Percentiles rank a stretch among this genome's conserved stretches.
These are phyloP conservation scores for Colletotrichum endophyticum DNA, from an alignment of 2,329 filamentous ascomycete species.

Conservation along the genomic window DNA sequence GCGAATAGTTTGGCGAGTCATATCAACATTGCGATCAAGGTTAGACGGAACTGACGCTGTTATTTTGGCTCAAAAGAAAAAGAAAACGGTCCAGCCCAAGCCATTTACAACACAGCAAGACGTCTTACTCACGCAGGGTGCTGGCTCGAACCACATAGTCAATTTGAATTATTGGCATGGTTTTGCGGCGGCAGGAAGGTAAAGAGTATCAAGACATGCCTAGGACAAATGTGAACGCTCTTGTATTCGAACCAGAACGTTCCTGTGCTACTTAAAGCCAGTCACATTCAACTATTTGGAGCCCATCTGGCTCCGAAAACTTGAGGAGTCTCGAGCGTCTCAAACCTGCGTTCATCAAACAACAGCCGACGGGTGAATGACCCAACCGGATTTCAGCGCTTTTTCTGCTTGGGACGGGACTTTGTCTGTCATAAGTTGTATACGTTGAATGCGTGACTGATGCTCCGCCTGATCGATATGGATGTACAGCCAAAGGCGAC, in stretches of 20 bases:
- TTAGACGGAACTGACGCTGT: neutral
- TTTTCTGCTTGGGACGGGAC: neutral
- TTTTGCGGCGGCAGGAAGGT: neutral
- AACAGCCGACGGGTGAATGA: neutral
- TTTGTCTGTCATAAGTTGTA: neutral
- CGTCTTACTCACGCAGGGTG: neutral
- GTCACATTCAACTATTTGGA: neutral
- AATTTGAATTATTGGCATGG: neutral
- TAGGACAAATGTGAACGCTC: neutral
- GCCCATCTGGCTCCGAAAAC: neutral
- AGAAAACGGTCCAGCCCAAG: too few species aligned
- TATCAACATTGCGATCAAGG: neutral
- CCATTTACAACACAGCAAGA: neutral
- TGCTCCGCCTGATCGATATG: neutral
- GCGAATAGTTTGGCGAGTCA: slow-evolving; percentile 8
- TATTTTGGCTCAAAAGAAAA: neutral
- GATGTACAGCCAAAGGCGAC: neutral
- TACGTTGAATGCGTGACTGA: slow-evolving; percentile 13
- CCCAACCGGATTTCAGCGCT: neutral
- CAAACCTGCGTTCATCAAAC: neutral
- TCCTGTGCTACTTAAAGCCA: neutral
- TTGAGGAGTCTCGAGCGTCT: neutral
- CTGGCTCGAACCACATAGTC: neutral
- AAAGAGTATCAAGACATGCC: neutral
- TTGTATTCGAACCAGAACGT: neutral